Percentiles rank a stretch among this genome's conserved stretches.
phyloP scores from a whole-genome alignment of 495 filamentous ascomycete genomes.

The Podospora sp. region DNA sequence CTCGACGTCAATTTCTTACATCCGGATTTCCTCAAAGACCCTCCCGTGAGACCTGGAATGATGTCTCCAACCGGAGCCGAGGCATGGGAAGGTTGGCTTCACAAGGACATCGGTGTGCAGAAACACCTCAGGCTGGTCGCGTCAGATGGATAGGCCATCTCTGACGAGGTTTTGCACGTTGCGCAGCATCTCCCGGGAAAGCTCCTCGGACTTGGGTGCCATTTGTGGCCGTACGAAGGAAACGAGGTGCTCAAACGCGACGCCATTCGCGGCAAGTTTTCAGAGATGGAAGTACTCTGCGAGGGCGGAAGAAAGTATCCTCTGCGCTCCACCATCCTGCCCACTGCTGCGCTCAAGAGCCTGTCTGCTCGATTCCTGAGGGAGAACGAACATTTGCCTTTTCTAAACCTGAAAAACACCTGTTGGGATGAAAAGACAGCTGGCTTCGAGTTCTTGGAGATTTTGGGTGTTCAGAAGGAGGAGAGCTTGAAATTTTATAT shows the following conservation, averaged over 20 bases:
- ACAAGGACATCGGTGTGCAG: conserved; percentile 7
- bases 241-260: not conserved
- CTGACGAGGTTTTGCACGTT: conserved; percentile 29
- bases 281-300: conserved; percentile 22
- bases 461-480: not conserved
- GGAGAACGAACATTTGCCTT: conserved; percentile 19
- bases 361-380: conserved; percentile 28
- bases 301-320: conserved; percentile 3
- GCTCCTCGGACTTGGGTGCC: conserved; percentile 29
- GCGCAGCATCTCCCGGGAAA: conserved; percentile 26
- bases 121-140: conserved; percentile 13
- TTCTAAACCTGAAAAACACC: conserved; percentile 9
- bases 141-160: conserved; percentile 15
- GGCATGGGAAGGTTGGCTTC: conserved; percentile 19
- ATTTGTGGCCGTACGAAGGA: conserved; percentile 13
- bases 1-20: conserved; percentile 26
- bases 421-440: not conserved
- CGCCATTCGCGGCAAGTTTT: not conserved
- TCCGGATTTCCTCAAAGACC: conserved; percentile 25
- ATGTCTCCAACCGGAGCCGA: conserved; percentile 8
- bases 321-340: conserved; percentile 16
- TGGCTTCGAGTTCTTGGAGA: conserved; percentile 10
- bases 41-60: conserved; percentile 11
- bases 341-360: conserved; percentile 11
- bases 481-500: conserved; percentile 12